These are phyloP conservation scores for Mentha longifolia DNA, from an alignment of 257 asterid species.

Conservation along the genomic window DNA sequence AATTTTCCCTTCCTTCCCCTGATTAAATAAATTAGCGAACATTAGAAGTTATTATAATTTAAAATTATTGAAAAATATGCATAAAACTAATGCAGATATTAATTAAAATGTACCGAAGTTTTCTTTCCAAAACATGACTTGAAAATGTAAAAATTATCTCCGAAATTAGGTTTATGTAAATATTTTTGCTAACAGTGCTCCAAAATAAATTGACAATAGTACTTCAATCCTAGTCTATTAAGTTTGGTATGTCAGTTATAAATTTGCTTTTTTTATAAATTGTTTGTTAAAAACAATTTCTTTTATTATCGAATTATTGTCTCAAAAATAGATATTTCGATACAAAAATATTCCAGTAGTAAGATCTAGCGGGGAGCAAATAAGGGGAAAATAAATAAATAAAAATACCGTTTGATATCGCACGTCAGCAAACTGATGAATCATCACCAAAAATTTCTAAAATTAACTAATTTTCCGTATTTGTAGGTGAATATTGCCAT, in stretches of 20 bases:
- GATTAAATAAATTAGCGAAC: not conserved
- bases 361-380: too few species aligned
- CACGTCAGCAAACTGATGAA: constrained; percentile 31
- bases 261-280: not conserved
- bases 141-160: not conserved
- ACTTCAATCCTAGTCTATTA: too few species aligned
- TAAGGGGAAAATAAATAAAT: too few species aligned
- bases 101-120: too few species aligned
- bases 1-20: too few species aligned
- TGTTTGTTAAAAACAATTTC: too few species aligned
- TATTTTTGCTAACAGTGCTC: not conserved
- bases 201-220: not conserved
- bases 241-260: not conserved
- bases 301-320: too few species aligned
- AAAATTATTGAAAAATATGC: too few species aligned
- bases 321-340: too few species aligned
- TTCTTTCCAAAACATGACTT: not conserved
- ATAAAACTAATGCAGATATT: too few species aligned
- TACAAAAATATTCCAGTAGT: too few species aligned
- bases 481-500: constrained; percentile 32
- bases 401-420: not conserved
- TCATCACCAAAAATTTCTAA: constrained; percentile 4
- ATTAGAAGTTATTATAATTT: too few species aligned
- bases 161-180: not conserved
- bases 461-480: constrained; percentile 12